Evolutionary conservation across 495 filamentous ascomycete genomes (phyloP).

Genomic region (Annulohypoxylon moriforme): DNA sequence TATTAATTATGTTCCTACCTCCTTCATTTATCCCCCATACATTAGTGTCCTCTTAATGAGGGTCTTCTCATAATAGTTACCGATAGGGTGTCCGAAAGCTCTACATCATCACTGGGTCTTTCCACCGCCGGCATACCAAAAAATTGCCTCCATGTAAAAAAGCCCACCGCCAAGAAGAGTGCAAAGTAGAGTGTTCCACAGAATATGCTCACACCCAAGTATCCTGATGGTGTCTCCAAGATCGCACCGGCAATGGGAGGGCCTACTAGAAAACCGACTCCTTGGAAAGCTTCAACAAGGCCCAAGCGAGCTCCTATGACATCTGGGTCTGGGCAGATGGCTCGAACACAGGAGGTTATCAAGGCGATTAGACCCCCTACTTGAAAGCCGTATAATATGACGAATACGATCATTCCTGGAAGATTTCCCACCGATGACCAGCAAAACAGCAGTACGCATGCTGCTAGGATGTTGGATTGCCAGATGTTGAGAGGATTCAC

Average conservation of each 20-base stretch:
- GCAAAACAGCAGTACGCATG: constrained; percentile 49
- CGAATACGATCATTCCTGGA: constrained; percentile 54
- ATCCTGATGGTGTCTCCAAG: constrained; percentile 5
- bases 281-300: constrained; percentile 45
- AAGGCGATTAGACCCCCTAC: constrained; percentile 55
- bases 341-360: constrained; percentile 46
- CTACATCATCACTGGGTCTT: not conserved
- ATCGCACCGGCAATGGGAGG: constrained; percentile 55
- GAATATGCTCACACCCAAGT: constrained; percentile 27
- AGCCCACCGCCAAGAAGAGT: constrained; percentile 14
- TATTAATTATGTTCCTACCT: too few species aligned
- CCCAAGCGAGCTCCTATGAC: constrained; percentile 54
- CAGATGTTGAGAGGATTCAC: constrained; percentile 65
- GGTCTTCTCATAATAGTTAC: not conserved
- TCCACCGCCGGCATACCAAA: not conserved
- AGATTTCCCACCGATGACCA: constrained; percentile 49
- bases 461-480: constrained; percentile 70
- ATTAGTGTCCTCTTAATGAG: not conserved
- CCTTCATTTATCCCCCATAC: not conserved
- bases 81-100: not conserved
- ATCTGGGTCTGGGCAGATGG: constrained; percentile 39
- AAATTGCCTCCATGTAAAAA: constrained; percentile 10
- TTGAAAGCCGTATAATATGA: constrained; percentile 55
- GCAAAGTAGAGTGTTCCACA: constrained; percentile 19
- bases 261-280: constrained; percentile 51